Conservation (phyloP, 2,329 filamentous ascomycete genomes). For the Cercospora zeae-maydis region DNA sequence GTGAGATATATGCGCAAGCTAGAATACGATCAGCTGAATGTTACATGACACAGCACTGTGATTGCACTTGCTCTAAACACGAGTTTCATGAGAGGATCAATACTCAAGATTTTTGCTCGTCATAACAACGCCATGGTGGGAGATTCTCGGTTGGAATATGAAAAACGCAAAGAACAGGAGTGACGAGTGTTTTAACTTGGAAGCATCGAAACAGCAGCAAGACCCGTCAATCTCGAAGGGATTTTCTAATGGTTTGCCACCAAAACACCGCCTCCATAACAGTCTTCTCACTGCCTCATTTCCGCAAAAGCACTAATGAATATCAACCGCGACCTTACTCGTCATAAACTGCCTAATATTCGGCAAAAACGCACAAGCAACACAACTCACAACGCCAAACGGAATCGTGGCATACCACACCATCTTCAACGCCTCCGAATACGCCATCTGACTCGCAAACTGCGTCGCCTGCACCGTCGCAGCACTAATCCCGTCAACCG, state of each 20-base stretch:
- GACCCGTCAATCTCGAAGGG: no score
- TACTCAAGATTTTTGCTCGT: no score
- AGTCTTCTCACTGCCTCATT: no score
- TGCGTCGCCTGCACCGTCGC: constrained; percentile 21
- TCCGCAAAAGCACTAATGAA: no score
- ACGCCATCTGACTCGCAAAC: constrained; percentile 23
- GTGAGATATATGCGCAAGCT: background rate
- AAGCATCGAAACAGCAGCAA: no score
- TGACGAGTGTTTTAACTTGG: no score
- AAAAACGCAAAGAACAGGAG: no score
- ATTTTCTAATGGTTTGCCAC: no score
- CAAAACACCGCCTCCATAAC: no score
- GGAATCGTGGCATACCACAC: constrained; percentile 28
- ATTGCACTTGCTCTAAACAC: background rate
- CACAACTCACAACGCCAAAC: constrained; percentile 24
- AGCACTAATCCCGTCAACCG: constrained; percentile 15
- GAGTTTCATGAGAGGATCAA: no score
- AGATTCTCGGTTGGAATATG: no score
- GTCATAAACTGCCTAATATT: constrained; percentile 27
- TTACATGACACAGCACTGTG: background rate
- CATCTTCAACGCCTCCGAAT: constrained; percentile 23
- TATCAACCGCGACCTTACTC: constrained; percentile 25
- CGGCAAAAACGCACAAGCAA: constrained; percentile 25
- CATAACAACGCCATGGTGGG: no score
- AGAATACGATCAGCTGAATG: background rate